Evolutionary conservation across 768 basidiomycete species (phyloP).

Genomic region (Boletus pseudo-olivaceus): DNA sequence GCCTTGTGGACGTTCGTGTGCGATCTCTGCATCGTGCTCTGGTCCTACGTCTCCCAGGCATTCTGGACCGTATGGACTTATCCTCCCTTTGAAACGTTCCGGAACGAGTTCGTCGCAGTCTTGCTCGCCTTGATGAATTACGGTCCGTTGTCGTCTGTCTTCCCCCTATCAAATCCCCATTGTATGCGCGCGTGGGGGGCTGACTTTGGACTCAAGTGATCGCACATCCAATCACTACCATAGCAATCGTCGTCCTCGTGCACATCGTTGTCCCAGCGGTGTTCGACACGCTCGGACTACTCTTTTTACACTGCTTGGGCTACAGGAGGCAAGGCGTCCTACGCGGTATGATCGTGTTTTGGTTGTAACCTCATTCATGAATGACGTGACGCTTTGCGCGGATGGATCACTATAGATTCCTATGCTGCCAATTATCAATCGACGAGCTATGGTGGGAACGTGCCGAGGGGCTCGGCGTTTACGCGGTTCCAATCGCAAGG

Average conservation of each 20-base stretch:
- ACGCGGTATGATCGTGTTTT: constrained; percentile 7
- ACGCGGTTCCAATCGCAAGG: constrained; percentile 10
- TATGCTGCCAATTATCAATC: constrained; percentile 19
- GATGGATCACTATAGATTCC: constrained; percentile 4
- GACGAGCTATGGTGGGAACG: constrained; percentile 16
- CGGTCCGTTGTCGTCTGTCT: constrained; percentile 10
- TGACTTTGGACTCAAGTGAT: background rate
- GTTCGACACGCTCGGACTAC: background rate
- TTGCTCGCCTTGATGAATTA: constrained; percentile 10
- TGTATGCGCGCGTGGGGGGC: background rate
- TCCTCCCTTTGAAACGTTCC: constrained; percentile 23
- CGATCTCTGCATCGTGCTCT: constrained; percentile 4
- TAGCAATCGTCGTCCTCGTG: constrained; percentile 9
- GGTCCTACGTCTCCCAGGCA: constrained; percentile 3
- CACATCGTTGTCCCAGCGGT: constrained; percentile 4
- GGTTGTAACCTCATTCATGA: background rate
- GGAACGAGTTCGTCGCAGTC: constrained; percentile 11
- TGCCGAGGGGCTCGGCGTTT: constrained; percentile 8
- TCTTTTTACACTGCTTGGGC: background rate
- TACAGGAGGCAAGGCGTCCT: background rate
- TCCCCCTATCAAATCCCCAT: background rate
- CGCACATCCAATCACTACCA: constrained; percentile 12
- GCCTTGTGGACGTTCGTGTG: constrained; percentile 5
- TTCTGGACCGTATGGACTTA: constrained; percentile 17
- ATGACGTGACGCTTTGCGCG: background rate